Evolutionary conservation across 768 basidiomycete genomes (phyloP).

Genomic region (Rhodotorula graminis): DNA sequence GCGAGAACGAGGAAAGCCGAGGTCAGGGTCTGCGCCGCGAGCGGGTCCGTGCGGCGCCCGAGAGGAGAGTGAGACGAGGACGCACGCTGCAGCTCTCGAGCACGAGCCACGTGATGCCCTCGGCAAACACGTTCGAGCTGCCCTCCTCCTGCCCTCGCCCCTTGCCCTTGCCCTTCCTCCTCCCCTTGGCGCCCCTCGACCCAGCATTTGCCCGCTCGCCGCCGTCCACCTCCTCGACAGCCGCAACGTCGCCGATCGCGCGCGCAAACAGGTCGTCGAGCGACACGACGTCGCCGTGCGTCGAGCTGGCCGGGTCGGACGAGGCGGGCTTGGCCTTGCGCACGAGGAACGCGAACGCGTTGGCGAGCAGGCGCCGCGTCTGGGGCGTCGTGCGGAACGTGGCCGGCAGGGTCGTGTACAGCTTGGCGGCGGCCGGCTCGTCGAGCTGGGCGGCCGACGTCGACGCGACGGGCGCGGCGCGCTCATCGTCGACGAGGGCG

Average conservation of each 20-base stretch:
- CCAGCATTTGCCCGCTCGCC: slow-evolving; percentile 21
- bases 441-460: slow-evolving; percentile 21
- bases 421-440: not conserved
- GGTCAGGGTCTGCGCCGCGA: no score
- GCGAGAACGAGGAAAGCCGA: not conserved
- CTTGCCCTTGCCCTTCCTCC: slow-evolving; percentile 36
- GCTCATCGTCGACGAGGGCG: slow-evolving; percentile 10
- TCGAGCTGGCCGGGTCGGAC: not conserved
- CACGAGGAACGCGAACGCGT: slow-evolving; percentile 38
- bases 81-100: slow-evolving; percentile 33
- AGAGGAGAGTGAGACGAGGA: not conserved
- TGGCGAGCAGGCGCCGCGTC: slow-evolving; percentile 34
- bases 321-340: slow-evolving; percentile 27
- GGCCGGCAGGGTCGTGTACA: slow-evolving; percentile 5
- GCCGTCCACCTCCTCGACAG: slow-evolving; percentile 21
- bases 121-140: slow-evolving; percentile 36
- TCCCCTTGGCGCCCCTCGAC: slow-evolving; percentile 27
- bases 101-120: slow-evolving; percentile 30
- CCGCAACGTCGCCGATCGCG: slow-evolving; percentile 21
- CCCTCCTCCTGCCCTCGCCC: slow-evolving; percentile 38
- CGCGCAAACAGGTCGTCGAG: slow-evolving; percentile 16
- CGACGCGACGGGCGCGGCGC: slow-evolving; percentile 27
- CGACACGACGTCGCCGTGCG: not conserved
- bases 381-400: slow-evolving; percentile 37
- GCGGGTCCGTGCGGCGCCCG: no score